A percentile compares a stretch with the other conserved stretches of the same genome.
These are phyloP conservation scores for Fusarium sororula DNA, from an alignment of 2,329 filamentous ascomycete species.

Conservation along the genomic window DNA sequence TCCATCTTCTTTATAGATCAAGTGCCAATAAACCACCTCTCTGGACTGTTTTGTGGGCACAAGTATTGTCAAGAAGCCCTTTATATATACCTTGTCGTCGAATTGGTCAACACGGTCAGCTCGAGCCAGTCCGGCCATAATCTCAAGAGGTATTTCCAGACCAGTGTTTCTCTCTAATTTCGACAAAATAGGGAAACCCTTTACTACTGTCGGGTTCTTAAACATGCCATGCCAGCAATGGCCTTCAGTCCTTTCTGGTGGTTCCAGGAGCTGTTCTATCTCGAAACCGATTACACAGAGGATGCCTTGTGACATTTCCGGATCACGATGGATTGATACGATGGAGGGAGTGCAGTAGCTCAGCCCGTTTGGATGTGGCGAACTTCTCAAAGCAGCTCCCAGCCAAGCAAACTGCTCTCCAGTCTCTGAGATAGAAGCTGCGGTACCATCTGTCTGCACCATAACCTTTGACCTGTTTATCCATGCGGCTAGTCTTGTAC, in stretches of 20 bases:
- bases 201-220: not conserved
- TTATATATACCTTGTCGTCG: not conserved
- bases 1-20: not conserved
- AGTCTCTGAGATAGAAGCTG: not conserved
- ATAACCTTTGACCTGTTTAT: not conserved
- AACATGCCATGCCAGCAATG: not conserved
- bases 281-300: not conserved
- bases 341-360: not conserved
- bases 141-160: not conserved
- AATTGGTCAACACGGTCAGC: not conserved
- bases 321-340: accelerated
- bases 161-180: not conserved
- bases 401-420: not conserved
- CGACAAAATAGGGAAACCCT: not conserved
- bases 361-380: accelerated
- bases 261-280: accelerated
- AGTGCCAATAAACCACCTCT: not conserved
- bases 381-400: not conserved
- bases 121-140: not conserved
- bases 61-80: not conserved
- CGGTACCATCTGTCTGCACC: not conserved
- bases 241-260: accelerated
- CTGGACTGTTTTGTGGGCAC: not conserved
- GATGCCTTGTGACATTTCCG: accelerated
- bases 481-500: not conserved